phyloP scores from a whole-genome alignment of 345 rosid species.

The Rhizophora mangle region DNA sequence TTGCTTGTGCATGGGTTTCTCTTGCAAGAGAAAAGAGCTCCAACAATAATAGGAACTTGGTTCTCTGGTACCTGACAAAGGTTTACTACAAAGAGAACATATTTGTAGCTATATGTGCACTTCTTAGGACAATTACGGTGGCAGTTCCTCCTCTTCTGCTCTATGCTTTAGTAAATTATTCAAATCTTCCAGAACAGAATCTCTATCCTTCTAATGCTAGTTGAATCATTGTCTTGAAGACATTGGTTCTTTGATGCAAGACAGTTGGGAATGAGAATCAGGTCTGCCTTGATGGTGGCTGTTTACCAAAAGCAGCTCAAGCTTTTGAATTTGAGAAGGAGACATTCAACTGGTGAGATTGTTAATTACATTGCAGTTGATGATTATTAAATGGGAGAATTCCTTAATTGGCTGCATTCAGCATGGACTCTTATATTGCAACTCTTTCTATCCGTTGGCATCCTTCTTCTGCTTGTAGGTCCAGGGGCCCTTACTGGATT shows the following conservation, averaged over 20 bases:
- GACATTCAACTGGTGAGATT: constrained; percentile 63
- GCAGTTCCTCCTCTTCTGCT: constrained; percentile 30
- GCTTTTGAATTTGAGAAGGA: constrained; percentile 43
- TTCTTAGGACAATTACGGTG: constrained; percentile 25
- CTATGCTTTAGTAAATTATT: constrained; percentile 46
- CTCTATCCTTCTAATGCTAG: constrained; percentile 44
- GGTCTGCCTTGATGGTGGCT: constrained; percentile 39
- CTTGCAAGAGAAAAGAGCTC: too few species aligned
- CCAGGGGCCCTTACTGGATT: constrained; percentile 47
- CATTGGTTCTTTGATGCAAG: constrained; percentile 42
- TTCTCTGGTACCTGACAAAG: too few species aligned
- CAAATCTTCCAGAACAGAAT: constrained; percentile 32
- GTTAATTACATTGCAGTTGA: constrained; percentile 60
- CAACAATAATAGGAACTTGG: too few species aligned
- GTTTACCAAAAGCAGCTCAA: constrained; percentile 55
- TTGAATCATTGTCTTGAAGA: constrained; percentile 52
- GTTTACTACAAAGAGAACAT: too few species aligned
- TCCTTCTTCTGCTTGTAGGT: constrained; percentile 55
- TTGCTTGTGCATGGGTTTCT: too few species aligned
- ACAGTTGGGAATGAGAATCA: constrained; percentile 41
- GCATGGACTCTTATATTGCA: constrained; percentile 53
- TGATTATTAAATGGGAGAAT: constrained; percentile 47
- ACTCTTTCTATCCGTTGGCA: constrained; percentile 45
- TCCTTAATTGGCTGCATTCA: constrained; percentile 53
- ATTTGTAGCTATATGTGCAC: too few species aligned